Evolutionary conservation across 768 basidiomycete genomes (phyloP).

Genomic region (Lactarius deliciosus): DNA sequence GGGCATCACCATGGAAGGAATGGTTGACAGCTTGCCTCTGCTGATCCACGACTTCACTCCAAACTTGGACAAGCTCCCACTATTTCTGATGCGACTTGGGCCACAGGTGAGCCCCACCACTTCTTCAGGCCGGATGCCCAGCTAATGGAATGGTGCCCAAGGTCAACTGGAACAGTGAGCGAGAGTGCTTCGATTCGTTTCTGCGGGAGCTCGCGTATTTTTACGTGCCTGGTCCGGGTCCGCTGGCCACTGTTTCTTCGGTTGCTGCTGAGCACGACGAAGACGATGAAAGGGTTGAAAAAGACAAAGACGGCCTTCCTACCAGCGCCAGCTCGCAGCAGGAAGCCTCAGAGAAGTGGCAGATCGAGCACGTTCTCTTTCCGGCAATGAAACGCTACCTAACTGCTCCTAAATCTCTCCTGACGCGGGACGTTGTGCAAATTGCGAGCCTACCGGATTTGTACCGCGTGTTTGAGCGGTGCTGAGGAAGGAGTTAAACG

Average conservation of each 20-base stretch:
- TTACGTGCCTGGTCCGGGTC: conserved; percentile 67
- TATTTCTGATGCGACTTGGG: conserved; percentile 87
- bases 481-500: conserved; percentile 42
- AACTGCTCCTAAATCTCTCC: conserved; percentile 59
- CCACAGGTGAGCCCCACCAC: conserved; percentile 56
- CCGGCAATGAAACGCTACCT: conserved; percentile 82
- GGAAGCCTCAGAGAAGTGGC: conserved; percentile 71
- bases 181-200: conserved; percentile 82
- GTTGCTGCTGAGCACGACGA: conserved; percentile 7
- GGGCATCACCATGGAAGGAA: conserved; percentile 61
- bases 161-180: conserved; percentile 88
- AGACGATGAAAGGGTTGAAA: background rate
- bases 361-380: conserved; percentile 88
- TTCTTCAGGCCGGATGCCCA: conserved; percentile 4
- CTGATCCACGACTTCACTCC: conserved; percentile 87
- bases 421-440: conserved; percentile 77
- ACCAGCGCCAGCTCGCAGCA: conserved; percentile 34
- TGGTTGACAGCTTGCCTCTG: conserved; percentile 75
- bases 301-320: conserved; percentile 28
- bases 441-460: conserved; percentile 88
- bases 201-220: conserved; percentile 90
- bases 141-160: conserved; percentile 36
- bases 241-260: conserved; percentile 31
- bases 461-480: conserved; percentile 93
- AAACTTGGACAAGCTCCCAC: conserved; percentile 85